Evolutionary conservation across 2,329 filamentous ascomycete species (phyloP), one percentile per base, ranked within the genome.

Genomic region (Calonectria montana): DNA sequence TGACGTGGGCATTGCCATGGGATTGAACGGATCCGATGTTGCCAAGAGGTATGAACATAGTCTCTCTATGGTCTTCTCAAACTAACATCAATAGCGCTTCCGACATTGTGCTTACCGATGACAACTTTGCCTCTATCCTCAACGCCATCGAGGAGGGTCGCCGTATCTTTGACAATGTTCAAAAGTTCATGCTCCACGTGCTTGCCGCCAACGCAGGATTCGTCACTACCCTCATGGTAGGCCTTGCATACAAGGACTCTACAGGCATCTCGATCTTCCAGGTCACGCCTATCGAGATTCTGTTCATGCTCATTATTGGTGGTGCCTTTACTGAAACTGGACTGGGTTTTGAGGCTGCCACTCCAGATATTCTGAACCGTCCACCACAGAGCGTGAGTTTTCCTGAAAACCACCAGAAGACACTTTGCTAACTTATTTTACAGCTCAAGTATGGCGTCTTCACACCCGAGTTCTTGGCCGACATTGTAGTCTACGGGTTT

Each of bases 261-360:
- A 84, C 84, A n/a, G 85, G 87, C 3, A 85, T 92, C 18, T 94
- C 92, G 0, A 91, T 94, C 6, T 94, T 94, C 80, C 91, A 92
- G 0, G 86, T 94, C 12, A 87, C 91, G 0, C 92, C 92, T 0
- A 90, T 94, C 13, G 91, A 94, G 76, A 93, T 94, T 73, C 86
- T 94, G 23, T 94, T 91, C 91, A 91, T 94, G 79, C 92, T 94
- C 78, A 92, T 94, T 88, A 89, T 93, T 65, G 94, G 92, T 0
- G 93, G 90, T 47, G 90, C 89, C 1, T 87, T 94, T 72, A 91
- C 91, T 2, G 93, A 94, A 76, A 93, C 94, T 85, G 93, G 92
- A 50, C 86, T 94, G 3, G 92, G 92, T 4, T 92, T 93, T 82
- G 92, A 94, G 81, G 83, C 87, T 45, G 92, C 92, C 0, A 89